These are phyloP conservation scores for Mucor sp. DNA, from an alignment of 371 early-diverging fungal species.

Conservation along the genomic window DNA sequence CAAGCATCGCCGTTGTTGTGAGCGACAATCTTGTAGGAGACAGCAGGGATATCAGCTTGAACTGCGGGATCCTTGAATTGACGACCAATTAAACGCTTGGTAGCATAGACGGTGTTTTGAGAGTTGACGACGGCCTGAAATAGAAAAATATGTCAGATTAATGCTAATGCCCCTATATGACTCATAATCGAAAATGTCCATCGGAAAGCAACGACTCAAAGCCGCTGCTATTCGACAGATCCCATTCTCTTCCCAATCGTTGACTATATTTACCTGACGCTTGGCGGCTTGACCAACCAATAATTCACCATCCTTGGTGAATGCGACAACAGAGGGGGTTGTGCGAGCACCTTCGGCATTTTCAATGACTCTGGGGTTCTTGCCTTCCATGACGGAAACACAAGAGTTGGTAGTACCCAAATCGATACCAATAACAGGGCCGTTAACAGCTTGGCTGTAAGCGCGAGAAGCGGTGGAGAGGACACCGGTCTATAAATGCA, in stretches of 20 bases:
- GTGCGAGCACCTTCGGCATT: conserved; percentile 97
- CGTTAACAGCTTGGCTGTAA: conserved; percentile 70
- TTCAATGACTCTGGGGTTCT: conserved; percentile 95
- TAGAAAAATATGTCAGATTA: neutral
- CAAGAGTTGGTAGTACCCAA: conserved; percentile 99
- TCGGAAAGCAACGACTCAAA: neutral
- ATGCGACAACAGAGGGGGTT: conserved; percentile 97
- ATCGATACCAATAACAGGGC: conserved; percentile 98
- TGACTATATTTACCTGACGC: conserved; percentile 68
- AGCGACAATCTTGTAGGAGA: conserved; percentile 90
- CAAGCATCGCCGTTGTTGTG: conserved; percentile 98
- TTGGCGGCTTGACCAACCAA: conserved; percentile 97
- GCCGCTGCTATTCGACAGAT: neutral
- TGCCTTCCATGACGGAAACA: conserved; percentile 97
- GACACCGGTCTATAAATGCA: conserved; percentile 22
- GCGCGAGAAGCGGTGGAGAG: conserved; percentile 32
- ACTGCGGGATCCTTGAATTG: conserved; percentile 88
- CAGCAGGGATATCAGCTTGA: conserved; percentile 80
- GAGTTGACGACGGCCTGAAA: conserved; percentile 90
- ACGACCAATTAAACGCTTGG: conserved; percentile 97
- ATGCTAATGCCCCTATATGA: neutral
- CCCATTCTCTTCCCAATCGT: neutral
- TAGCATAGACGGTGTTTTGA: conserved; percentile 92
- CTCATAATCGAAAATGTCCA: neutral
- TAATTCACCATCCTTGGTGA: conserved; percentile 89